Conservation (phyloP, 2,329 filamentous ascomycete species). For the Didymella keratinophila region DNA sequence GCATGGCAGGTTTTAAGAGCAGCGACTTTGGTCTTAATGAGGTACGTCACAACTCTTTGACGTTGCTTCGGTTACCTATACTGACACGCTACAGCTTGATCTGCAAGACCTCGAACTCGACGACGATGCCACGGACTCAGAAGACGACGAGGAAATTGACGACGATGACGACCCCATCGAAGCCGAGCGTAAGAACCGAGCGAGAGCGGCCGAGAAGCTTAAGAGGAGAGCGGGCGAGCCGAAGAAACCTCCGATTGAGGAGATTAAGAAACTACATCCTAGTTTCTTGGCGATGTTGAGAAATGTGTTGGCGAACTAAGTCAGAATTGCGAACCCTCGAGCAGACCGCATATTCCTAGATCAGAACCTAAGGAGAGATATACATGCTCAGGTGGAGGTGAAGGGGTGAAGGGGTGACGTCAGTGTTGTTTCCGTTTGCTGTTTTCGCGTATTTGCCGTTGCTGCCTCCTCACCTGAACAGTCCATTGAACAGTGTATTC, state of each 20-base stretch:
- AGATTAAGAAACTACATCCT: conserved; percentile 80
- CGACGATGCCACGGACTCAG: conserved; percentile 68
- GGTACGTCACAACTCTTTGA: conserved; percentile 51
- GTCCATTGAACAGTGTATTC: too few species aligned
- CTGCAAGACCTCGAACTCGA: conserved; percentile 86
- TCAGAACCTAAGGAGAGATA: conserved; percentile 3
- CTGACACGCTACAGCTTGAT: conserved; percentile 62
- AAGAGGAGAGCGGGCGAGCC: conserved; percentile 84
- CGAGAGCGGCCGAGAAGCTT: conserved; percentile 80
- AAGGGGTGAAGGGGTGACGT: not conserved
- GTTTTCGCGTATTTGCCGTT: not conserved
- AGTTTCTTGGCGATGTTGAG: conserved; percentile 84
- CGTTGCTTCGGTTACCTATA: not conserved
- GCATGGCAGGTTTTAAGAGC: conserved; percentile 69
- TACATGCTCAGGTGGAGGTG: not conserved
- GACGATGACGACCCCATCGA: conserved; percentile 88
- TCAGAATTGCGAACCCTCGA: not conserved
- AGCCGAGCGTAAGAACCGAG: conserved; percentile 80
- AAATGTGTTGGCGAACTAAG: conserved; percentile 70
- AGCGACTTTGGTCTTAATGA: conserved; percentile 90
- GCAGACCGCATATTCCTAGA: conserved; percentile 7
- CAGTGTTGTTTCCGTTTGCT: not conserved
- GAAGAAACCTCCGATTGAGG: conserved; percentile 77
- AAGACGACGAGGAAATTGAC: conserved; percentile 61
- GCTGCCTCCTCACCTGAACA: too few species aligned